Conservation (phyloP, 2,329 filamentous ascomycete species). For the Amesomyces nigricolor region DNA sequence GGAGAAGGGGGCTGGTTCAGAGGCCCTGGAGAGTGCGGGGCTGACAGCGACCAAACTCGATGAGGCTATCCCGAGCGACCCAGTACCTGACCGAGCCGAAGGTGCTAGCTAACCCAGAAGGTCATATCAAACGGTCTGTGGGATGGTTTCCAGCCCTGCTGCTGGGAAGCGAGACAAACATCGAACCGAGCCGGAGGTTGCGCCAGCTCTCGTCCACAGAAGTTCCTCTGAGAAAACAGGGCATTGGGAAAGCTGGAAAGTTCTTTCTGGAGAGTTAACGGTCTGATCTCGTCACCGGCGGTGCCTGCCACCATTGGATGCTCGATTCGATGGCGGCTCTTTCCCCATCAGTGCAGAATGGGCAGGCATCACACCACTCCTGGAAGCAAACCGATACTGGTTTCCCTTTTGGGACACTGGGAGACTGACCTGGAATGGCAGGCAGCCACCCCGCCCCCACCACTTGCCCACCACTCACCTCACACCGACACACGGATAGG, state of each 20-base stretch:
- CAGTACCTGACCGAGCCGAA: no score
- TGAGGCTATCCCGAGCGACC: no score
- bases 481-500: background rate
- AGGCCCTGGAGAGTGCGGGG: background rate
- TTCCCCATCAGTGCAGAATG: background rate
- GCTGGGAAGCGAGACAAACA: no score
- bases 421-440: no score
- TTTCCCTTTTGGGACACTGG: background rate
- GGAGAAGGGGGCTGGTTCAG: no score
- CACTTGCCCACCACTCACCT: background rate
- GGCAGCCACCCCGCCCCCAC: background rate
- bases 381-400: background rate
- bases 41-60: background rate
- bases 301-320: background rate
- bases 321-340: background rate
- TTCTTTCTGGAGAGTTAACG: background rate
- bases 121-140: no score
- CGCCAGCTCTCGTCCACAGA: background rate
- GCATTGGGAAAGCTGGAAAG: no score
- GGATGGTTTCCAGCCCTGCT: no score
- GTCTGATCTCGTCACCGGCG: background rate
- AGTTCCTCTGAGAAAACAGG: no score
- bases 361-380: background rate
- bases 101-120: no score
- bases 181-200: background rate